Percentiles rank a stretch among this genome's conserved stretches.
phyloP scores from a whole-genome alignment of 1,139 yeast genomes.

The Kodamaea fungicola region DNA sequence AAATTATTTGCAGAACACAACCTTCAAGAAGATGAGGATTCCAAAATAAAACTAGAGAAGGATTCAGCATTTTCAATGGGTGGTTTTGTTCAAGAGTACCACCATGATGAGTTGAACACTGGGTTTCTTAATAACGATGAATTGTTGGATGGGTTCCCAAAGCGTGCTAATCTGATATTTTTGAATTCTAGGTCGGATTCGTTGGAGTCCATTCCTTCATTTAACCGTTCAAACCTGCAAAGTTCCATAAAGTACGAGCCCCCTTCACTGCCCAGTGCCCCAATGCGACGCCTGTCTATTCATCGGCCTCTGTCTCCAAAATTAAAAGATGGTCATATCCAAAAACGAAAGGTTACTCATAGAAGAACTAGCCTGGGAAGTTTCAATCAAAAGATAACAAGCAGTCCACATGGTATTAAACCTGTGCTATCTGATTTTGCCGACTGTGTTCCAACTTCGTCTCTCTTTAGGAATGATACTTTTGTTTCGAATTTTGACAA shows the following conservation, averaged over 20 bases:
- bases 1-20: conserved; percentile 35
- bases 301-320: conserved; percentile 5
- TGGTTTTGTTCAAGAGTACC: too few species aligned
- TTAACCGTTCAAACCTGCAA: conserved; percentile 2
- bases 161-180: conserved; percentile 14
- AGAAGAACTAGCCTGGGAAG: not conserved
- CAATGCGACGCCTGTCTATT: conserved; percentile 4
- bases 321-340: conserved; percentile 7
- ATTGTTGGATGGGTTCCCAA: conserved; percentile 12
- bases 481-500: too few species aligned
- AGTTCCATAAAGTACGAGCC: conserved; percentile 2
- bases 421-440: not conserved
- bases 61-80: too few species aligned
- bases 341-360: conserved; percentile 1
- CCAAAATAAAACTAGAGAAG: too few species aligned
- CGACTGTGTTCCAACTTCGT: not conserved
- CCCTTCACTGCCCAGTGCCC: conserved; percentile 4
- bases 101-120: too few species aligned
- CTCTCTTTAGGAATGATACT: not conserved
- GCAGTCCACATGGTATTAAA: not conserved
- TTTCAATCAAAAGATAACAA: not conserved
- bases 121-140: too few species aligned
- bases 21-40: conserved; percentile 1
- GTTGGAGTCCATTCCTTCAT: conserved; percentile 5
- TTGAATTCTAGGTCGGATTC: conserved; percentile 7